phyloP scores from a whole-genome alignment of 164 flowering plant species.

The Buxus sempervirens region DNA sequence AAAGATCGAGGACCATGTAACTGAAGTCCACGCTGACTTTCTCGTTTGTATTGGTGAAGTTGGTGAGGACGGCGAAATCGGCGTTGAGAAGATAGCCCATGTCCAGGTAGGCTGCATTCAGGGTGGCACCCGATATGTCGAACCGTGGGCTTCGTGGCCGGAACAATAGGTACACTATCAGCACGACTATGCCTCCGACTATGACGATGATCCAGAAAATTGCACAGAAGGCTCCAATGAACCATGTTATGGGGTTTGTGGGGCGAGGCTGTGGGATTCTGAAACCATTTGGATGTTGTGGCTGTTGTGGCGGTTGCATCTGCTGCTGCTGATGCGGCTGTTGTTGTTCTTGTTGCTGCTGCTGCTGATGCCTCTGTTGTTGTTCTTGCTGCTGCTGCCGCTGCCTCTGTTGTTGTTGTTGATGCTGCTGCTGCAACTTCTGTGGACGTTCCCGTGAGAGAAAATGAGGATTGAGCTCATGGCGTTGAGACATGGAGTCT shows the following conservation, averaged over 20 bases:
- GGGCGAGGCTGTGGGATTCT: conserved; percentile 15
- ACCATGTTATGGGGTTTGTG: conserved; percentile 49
- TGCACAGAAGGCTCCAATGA: conserved; percentile 44
- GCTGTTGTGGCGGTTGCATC: background rate
- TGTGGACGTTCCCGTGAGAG: too few relatives aligned
- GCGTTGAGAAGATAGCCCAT: conserved; percentile 66
- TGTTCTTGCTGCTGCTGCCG: too few relatives aligned
- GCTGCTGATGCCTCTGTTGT: background rate
- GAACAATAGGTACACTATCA: conserved; percentile 61
- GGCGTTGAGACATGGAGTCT: too few relatives aligned
- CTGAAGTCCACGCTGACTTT: conserved; percentile 60
- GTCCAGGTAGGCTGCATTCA: conserved; percentile 80
- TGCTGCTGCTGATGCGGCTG: background rate
- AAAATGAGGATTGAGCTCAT: too few relatives aligned
- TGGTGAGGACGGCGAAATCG: conserved; percentile 54
- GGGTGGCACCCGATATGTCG: conserved; percentile 46
- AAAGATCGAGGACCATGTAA: conserved; percentile 41
- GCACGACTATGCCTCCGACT: conserved; percentile 55
- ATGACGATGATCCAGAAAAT: conserved; percentile 54
- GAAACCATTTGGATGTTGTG: background rate
- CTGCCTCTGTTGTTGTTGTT: too few relatives aligned
- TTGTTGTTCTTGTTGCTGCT: background rate
- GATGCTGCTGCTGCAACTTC: too few relatives aligned
- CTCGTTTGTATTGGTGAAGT: conserved; percentile 73
- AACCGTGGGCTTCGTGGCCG: conserved; percentile 61